Percentiles rank a stretch among this genome's conserved stretches.
These are phyloP conservation scores for Parasarocladium wereldwijsianum DNA, from an alignment of 2,329 filamentous ascomycete species.

Conservation along the genomic window DNA sequence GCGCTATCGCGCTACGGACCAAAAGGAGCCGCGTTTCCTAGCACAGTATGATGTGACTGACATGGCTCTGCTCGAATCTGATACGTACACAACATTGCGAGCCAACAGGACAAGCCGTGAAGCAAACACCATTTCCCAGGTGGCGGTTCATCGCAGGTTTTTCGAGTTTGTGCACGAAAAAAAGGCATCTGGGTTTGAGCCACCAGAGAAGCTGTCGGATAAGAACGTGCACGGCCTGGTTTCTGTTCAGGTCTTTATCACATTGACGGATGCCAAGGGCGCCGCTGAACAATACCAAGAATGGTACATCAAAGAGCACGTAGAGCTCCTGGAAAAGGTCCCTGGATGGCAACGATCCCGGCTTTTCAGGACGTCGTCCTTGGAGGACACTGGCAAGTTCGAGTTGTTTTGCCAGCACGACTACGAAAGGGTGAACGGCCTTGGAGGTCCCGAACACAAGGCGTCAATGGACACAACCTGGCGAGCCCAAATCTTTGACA, in stretches of 20 bases:
- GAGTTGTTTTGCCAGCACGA: slow-evolving; percentile 57
- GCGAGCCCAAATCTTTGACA: slow-evolving; percentile 40
- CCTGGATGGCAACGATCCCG: slow-evolving; percentile 68
- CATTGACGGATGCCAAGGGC: slow-evolving; percentile 31
- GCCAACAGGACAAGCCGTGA: slow-evolving; percentile 39
- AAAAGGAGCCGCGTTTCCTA: slow-evolving; percentile 51
- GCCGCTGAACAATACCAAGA: slow-evolving; percentile 40
- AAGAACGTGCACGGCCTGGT: slow-evolving; percentile 45
- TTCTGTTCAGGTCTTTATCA: slow-evolving; percentile 47
- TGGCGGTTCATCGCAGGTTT: slow-evolving; percentile 54
- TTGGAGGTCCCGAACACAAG: slow-evolving; percentile 49
- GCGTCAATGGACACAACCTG: slow-evolving; percentile 49
- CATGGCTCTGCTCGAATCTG: slow-evolving; percentile 54
- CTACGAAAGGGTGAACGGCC: slow-evolving; percentile 50
- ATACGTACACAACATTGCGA: slow-evolving; percentile 54
- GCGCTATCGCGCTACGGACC: slow-evolving; percentile 58
- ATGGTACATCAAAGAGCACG: slow-evolving; percentile 67
- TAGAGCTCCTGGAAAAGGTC: slow-evolving; percentile 54
- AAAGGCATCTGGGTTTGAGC: slow-evolving; percentile 39
- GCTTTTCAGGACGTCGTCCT: slow-evolving; percentile 49
- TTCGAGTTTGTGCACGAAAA: slow-evolving; percentile 50
- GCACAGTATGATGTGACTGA: slow-evolving; percentile 71
- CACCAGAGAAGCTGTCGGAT: slow-evolving; percentile 44
- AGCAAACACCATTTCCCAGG: slow-evolving; percentile 36
- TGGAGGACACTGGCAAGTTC: slow-evolving; percentile 37